Percentiles rank a stretch among this genome's conserved stretches.
These are phyloP conservation scores for Citrus reticulata DNA, from an alignment of 345 rosid genomes.

Conservation along the genomic window DNA sequence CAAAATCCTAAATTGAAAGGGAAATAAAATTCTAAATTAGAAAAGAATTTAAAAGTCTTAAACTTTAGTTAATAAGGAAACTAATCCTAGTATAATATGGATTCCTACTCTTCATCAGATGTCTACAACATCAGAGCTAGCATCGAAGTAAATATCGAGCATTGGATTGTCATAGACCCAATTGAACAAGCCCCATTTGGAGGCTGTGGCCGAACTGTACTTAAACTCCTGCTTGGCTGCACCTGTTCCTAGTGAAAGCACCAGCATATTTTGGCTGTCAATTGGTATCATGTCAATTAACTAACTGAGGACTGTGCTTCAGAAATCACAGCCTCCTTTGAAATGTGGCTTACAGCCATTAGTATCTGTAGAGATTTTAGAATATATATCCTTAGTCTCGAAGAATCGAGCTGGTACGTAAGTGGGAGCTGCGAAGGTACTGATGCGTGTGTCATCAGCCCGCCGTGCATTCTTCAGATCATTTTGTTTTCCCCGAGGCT, in stretches of 20 bases:
- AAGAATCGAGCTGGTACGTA: constrained; percentile 21
- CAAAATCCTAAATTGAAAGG: too few relatives aligned
- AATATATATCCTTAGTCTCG: too few relatives aligned
- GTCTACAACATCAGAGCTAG: too few relatives aligned
- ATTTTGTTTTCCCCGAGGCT: not conserved
- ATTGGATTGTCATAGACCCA: constrained; percentile 20
- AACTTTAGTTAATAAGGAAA: too few relatives aligned
- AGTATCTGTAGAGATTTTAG: not conserved
- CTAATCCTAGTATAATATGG: too few relatives aligned
- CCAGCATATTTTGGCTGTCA: not conserved
- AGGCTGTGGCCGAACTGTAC: constrained; percentile 12
- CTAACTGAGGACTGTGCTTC: not conserved
- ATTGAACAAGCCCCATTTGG: constrained; percentile 13
- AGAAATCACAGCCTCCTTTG: constrained; percentile 2
- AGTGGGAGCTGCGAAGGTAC: constrained; percentile 19
- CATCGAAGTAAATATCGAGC: not conserved
- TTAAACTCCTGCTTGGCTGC: constrained; percentile 14
- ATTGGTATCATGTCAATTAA: not conserved
- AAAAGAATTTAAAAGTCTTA: too few relatives aligned
- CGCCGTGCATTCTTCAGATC: constrained; percentile 13
- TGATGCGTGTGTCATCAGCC: not conserved
- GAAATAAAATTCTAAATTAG: too few relatives aligned
- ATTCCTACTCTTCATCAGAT: too few relatives aligned
- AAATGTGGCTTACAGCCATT: constrained; percentile 6
- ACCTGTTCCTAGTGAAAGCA: constrained; percentile 24